Conservation (phyloP, 306 rosid genomes). For the Cicer chorassanicum region DNA sequence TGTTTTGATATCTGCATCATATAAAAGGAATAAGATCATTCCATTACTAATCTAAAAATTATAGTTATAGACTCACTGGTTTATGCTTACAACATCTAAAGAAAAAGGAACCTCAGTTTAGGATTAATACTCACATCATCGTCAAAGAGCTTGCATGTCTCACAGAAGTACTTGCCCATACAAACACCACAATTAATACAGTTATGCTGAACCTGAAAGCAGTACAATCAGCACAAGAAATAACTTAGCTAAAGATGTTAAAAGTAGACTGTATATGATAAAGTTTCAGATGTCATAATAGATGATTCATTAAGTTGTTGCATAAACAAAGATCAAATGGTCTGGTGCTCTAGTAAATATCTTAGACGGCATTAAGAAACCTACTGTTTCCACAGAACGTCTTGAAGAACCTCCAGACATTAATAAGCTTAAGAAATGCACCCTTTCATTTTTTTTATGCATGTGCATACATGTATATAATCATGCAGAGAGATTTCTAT, state of each 20-base stretch:
- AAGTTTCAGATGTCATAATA: background rate
- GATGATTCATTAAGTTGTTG: background rate
- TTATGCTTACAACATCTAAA: background rate
- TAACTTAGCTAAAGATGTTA: background rate
- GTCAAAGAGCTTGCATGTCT: slow-evolving; percentile 81
- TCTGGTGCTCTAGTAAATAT: slow-evolving; percentile 5
- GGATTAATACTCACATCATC: slow-evolving; percentile 75
- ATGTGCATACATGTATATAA: background rate
- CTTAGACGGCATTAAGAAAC: background rate
- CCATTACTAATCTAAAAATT: background rate
- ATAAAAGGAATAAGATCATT: background rate
- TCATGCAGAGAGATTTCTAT: background rate
- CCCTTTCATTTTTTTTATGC: background rate
- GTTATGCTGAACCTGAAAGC: slow-evolving; percentile 72
- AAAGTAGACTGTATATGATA: background rate
- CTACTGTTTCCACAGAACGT: slow-evolving; percentile 9
- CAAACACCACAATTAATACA: slow-evolving; percentile 89
- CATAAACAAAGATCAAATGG: slow-evolving; percentile 4
- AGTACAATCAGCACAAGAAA: slow-evolving; percentile 22
- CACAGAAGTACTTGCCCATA: slow-evolving; percentile 89
- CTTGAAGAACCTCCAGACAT: background rate
- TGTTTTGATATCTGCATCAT: slow-evolving; percentile 69
- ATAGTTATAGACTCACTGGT: background rate
- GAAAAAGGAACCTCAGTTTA: background rate
- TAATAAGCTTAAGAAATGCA: slow-evolving; percentile 18